These are phyloP conservation scores for Zymoseptoria ardabiliae DNA, from an alignment of 2,329 filamentous ascomycete genomes.

Conservation along the genomic window DNA sequence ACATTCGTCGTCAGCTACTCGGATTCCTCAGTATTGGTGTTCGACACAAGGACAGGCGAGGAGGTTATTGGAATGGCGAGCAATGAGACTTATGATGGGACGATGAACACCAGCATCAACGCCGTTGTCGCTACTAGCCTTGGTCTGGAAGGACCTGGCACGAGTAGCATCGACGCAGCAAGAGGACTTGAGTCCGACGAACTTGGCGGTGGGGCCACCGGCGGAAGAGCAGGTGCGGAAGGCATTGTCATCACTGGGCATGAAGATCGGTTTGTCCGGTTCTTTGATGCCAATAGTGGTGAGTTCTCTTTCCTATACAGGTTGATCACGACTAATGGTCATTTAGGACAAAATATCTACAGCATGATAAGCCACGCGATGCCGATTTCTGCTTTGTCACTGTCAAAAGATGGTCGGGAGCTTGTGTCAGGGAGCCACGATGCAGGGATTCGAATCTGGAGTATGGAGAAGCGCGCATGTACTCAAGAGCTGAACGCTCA, in stretches of 20 bases:
- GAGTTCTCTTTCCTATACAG: conserved; percentile 39
- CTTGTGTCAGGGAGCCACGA: conserved; percentile 95
- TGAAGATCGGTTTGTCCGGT: conserved; percentile 90
- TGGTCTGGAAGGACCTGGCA: conserved; percentile 61
- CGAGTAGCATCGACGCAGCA: conserved; percentile 51
- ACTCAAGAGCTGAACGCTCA: conserved; percentile 93
- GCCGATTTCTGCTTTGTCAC: conserved; percentile 81
- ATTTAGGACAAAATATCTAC: conserved; percentile 91
- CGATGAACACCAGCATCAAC: conserved; percentile 76
- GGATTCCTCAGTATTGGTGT: conserved; percentile 83
- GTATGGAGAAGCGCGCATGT: conserved; percentile 87
- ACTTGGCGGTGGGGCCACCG: conserved; percentile 71
- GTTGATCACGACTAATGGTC: conserved; percentile 3
- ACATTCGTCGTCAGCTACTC: conserved; percentile 90
- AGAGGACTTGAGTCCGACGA: conserved; percentile 66
- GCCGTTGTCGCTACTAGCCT: conserved; percentile 73
- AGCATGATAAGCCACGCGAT: conserved; percentile 96
- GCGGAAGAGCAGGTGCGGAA: conserved; percentile 67
- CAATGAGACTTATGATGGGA: conserved; percentile 86
- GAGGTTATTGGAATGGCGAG: conserved; percentile 90
- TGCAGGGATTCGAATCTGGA: conserved; percentile 93
- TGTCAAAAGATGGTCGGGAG: conserved; percentile 89
- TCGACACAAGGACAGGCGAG: conserved; percentile 85
- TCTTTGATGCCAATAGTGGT: conserved; percentile 99
- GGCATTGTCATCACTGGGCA: conserved; percentile 94